Base-by-base conservation (phyloP, 306 rosid species). In the Cicer yamashitae region DNA sequence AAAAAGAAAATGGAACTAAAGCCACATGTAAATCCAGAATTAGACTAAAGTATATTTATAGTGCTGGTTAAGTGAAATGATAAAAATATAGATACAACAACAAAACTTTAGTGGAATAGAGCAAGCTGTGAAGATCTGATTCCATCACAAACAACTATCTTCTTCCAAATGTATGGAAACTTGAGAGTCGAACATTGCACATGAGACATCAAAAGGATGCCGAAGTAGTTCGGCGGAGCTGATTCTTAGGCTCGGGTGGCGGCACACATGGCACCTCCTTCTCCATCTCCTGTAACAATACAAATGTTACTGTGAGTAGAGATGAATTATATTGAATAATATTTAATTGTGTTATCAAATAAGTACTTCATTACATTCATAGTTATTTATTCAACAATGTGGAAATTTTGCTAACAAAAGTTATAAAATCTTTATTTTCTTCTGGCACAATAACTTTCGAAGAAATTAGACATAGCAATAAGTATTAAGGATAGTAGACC, bases 171-270 rank as follows among this genome's bases (percentile, higher is more conserved):
- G 25, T 48, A 44, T 10, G 62, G 34, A 76, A 62, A 62, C 51
- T 8, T 25, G 61, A 81, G 76, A 51, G 51, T 60, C 25, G 48
- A 53, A 64, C 39, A 62, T 41, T 51, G 41, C 72, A 62, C 51
- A 53, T 44, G 40, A 66, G 59, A 60, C 60, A 46, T 82, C 75
- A 83, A 45, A 82, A 65, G 8, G 77, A 9, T 11, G 83, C 77
- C 22, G 83, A 83, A 78, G 76, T 61, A 13, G 86, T 74, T 74
- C 86, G 61, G 57, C 86, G 81, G 50, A 78, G 86, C 70, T 83
- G 77, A 52, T 68, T 57, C 80, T 74, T 78, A 15, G 74, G 44
- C 13, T 83, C 83, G 7, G 70, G 67, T 57, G 81, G 83, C 3
- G 86, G 86, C 8, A 9, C 81, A 22, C 10, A 12, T 20, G 77